Evolutionary conservation across 345 rosid genomes (phyloP), one percentile per base, ranked within the genome.

Genomic region (Draba incana): DNA sequence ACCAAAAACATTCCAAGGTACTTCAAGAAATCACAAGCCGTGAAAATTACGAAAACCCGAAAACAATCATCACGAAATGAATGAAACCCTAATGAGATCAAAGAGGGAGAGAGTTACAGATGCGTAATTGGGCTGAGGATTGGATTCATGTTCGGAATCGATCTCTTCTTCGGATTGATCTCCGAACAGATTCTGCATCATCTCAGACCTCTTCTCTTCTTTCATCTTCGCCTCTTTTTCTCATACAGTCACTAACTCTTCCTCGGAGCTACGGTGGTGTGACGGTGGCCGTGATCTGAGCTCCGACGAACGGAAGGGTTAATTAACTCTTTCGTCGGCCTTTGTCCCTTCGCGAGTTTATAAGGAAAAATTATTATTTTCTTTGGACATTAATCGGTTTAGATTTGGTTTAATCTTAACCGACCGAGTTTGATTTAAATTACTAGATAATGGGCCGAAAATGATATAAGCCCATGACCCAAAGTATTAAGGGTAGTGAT

Each of bases 181-280:
- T 33, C 99, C 99, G 85, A 94, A 94, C 25, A 91, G 82, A 58
- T 91, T 86, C 79, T 89, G 96, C 99, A 91, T 94, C 96, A 94
- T 91, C 90, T 83, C 82, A 57, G 81, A 88, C 83, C 99, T 82
- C 82, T 87, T 91, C 80, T 83, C 98, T 69, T 88, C 97, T 41
- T 88, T 92, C 96, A 88, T 85, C 69, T 69, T 81, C 20, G 16
- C 61, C 27, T 56, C 52, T 23, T 35, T 52, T 66, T 31, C 67
- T 35, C 66, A 44, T 60, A 44, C 44, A 52, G 30, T 62, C 68
- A n/a, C 60, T 48, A 3, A 30, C 58, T 59, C 48, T 12, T 23
- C 1, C 39, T 35, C 39, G 38, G 38, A 6, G 38, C 38, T 35
- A 35, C 10, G 24, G 31, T 65, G 27, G 15, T 57, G 15, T 57